These are phyloP conservation scores for Colletotrichum tropicicola DNA, from an alignment of 2,329 filamentous ascomycete species.

Conservation along the genomic window DNA sequence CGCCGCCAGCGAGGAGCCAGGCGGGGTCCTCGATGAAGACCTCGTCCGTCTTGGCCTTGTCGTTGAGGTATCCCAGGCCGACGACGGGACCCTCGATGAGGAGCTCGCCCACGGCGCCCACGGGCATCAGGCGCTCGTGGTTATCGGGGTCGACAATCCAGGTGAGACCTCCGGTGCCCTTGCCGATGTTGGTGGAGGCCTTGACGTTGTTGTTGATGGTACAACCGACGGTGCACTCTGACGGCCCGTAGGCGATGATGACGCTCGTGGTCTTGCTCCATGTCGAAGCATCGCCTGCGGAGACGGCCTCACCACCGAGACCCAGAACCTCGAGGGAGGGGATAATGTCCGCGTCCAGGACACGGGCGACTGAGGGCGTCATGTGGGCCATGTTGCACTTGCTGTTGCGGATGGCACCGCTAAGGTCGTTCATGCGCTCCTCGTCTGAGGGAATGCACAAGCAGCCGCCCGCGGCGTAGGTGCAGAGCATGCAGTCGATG, in stretches of 20 bases:
- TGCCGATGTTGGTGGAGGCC: slow-evolving; percentile 56
- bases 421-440: slow-evolving; percentile 60
- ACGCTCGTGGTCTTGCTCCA: slow-evolving; percentile 58
- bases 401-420: slow-evolving; percentile 53
- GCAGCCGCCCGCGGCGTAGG: slow-evolving; percentile 57
- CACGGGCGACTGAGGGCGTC: slow-evolving; percentile 59
- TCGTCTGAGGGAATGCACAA: slow-evolving; percentile 64
- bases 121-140: slow-evolving; percentile 54
- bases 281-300: slow-evolving; percentile 54
- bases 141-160: slow-evolving; percentile 62
- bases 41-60: slow-evolving; percentile 64
- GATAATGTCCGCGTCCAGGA: slow-evolving; percentile 55
- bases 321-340: slow-evolving; percentile 56
- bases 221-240: slow-evolving; percentile 63
- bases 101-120: slow-evolving; percentile 62
- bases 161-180: slow-evolving; percentile 54
- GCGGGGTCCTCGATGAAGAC: slow-evolving; percentile 65
- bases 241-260: slow-evolving; percentile 62
- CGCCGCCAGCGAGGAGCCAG: slow-evolving; percentile 58
- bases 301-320: slow-evolving; percentile 62
- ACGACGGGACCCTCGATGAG: slow-evolving; percentile 68
- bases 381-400: slow-evolving; percentile 59
- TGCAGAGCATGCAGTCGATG: slow-evolving; percentile 63
- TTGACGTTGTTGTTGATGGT: slow-evolving; percentile 56
- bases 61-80: slow-evolving; percentile 68